phyloP scores from a whole-genome alignment of 768 basidiomycete genomes.

The Neoboletus brunneissimus region DNA sequence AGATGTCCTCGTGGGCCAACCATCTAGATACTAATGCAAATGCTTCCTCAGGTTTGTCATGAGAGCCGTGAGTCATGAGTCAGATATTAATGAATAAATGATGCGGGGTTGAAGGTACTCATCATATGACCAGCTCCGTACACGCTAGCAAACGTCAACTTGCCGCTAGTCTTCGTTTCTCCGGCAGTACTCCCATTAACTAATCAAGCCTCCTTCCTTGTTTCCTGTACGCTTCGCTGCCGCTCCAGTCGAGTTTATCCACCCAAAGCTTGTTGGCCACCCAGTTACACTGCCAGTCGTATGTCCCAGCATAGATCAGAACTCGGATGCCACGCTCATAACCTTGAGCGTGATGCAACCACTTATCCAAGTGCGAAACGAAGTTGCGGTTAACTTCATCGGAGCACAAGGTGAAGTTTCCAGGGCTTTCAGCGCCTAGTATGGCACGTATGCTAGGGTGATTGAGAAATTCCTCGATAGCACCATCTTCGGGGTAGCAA shows the following conservation, averaged over 20 bases:
- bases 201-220: constrained; percentile 49
- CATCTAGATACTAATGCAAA: constrained; percentile 63
- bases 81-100: constrained; percentile 13
- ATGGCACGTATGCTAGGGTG: constrained; percentile 39
- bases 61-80: constrained; percentile 48
- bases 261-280: constrained; percentile 65
- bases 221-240: constrained; percentile 44
- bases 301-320: constrained; percentile 53
- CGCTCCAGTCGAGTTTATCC: constrained; percentile 57
- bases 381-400: constrained; percentile 49
- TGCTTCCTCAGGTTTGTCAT: constrained; percentile 66
- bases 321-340: constrained; percentile 55
- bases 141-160: constrained; percentile 63
- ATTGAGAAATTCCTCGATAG: constrained; percentile 48
- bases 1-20: constrained; percentile 46
- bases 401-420: constrained; percentile 60
- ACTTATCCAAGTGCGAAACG: constrained; percentile 58
- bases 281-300: constrained; percentile 62
- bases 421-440: constrained; percentile 45
- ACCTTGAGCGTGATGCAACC: constrained; percentile 52
- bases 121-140: constrained; percentile 78
- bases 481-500: constrained; percentile 39
- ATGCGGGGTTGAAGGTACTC: constrained; percentile 16
- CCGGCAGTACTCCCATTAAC: constrained; percentile 56
- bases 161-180: constrained; percentile 50